phyloP scores from a whole-genome alignment of 768 basidiomycete species.

The Cystoderma amianthinum region DNA sequence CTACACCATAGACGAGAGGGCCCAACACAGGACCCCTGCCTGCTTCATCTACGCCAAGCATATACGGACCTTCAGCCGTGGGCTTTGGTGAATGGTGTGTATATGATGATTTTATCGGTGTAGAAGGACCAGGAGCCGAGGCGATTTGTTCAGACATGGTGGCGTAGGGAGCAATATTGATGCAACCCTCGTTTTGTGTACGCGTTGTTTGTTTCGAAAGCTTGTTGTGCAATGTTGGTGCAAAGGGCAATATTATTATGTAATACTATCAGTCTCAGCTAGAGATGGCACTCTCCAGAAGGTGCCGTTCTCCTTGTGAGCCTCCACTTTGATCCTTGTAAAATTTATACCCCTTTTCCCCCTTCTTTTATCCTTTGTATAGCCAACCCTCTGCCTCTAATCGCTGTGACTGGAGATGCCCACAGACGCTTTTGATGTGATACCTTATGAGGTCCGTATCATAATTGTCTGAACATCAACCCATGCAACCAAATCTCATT shows the following conservation, averaged over 20 bases:
- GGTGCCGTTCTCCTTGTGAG: not conserved
- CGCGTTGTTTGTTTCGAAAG: too few species aligned
- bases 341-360: not conserved
- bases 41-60: conserved; percentile 98
- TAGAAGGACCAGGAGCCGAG: conserved; percentile 52
- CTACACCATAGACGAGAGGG: conserved; percentile 93
- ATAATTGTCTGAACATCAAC: conserved; percentile 5
- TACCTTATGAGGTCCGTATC: conserved; percentile 68
- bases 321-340: not conserved
- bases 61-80: conserved; percentile 70
- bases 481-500: conserved; percentile 3
- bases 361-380: not conserved
- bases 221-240: too few species aligned
- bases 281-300: too few species aligned
- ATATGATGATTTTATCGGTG: conserved; percentile 62
- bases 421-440: conserved; percentile 80
- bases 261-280: too few species aligned
- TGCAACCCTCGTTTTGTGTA: too few species aligned
- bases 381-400: not conserved
- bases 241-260: too few species aligned
- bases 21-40: conserved; percentile 94
- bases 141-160: conserved; percentile 2
- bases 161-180: too few species aligned
- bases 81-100: conserved; percentile 72
- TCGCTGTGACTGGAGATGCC: conserved; percentile 16